Percentiles rank a stretch among this genome's conserved stretches.
Conservation (phyloP, 306 rosid genomes). For the Cotoneaster glaucophyllus region DNA sequence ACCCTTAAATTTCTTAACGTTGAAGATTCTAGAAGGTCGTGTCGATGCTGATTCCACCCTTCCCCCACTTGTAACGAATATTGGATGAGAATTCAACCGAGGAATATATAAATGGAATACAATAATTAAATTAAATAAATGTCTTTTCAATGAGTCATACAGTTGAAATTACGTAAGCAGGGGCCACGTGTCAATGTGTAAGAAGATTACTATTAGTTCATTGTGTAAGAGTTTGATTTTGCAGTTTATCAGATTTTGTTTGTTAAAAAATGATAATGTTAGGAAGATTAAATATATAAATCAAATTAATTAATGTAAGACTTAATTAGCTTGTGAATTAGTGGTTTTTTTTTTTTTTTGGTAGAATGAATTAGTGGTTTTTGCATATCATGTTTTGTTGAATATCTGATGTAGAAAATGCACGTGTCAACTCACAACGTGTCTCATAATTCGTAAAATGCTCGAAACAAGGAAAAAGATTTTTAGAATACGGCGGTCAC, state of each 20-base stretch:
- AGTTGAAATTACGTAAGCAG: not conserved
- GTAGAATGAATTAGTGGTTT: too few species aligned
- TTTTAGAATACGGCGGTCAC: not conserved
- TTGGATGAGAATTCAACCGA: not conserved
- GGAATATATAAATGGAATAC: not conserved
- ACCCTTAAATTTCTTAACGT: too few species aligned
- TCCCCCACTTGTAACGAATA: not conserved
- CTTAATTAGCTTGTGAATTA: too few species aligned
- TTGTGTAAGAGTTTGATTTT: too few species aligned
- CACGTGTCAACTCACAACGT: too few species aligned
- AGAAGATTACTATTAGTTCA: too few species aligned
- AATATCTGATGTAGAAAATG: too few species aligned
- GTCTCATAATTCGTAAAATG: too few species aligned
- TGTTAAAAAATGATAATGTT: accelerated
- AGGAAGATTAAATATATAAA: accelerated
- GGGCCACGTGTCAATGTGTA: not conserved
- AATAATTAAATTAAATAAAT: too few species aligned
- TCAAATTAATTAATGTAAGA: not conserved
- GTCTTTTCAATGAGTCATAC: not conserved
- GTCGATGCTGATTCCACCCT: not conserved
- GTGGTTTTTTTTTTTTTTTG: too few species aligned
- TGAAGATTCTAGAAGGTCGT: not conserved
- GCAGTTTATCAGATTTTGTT: too few species aligned
- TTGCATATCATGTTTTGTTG: too few species aligned
- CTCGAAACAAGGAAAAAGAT: not conserved